These are phyloP conservation scores for Penicillium polonicum DNA, from an alignment of 2,329 filamentous ascomycete species.

Conservation along the genomic window DNA sequence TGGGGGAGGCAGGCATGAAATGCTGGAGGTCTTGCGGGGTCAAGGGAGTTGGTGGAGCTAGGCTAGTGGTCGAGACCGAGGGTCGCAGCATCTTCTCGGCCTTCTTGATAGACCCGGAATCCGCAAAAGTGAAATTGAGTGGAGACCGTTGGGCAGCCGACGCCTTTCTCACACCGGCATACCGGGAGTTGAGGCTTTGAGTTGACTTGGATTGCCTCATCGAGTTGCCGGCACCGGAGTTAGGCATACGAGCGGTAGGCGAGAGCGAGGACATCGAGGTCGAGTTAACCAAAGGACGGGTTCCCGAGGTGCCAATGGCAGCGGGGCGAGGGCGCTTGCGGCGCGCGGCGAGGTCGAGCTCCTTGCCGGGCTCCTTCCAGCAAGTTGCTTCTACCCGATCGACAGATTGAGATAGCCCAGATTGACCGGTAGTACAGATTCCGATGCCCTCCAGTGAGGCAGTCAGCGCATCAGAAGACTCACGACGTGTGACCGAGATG, in stretches of 20 bases:
- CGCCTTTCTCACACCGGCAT: constrained; percentile 48
- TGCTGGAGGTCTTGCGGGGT: constrained; percentile 45
- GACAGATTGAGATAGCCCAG: constrained; percentile 28
- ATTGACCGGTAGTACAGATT: constrained; percentile 29
- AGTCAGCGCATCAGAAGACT: constrained; percentile 37
- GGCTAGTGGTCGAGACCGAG: constrained; percentile 34
- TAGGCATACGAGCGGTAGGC: constrained; percentile 39
- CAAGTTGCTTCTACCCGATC: constrained; percentile 27
- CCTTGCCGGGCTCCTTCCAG: constrained; percentile 41
- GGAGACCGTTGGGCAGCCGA: constrained; percentile 50
- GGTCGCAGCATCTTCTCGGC: constrained; percentile 36
- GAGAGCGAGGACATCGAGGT: constrained; percentile 45
- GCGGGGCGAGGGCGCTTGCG: constrained; percentile 49
- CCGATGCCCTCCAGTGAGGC: constrained; percentile 38
- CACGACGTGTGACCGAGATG: constrained; percentile 30
- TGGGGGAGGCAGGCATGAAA: constrained; percentile 42
- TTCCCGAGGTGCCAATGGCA: constrained; percentile 45
- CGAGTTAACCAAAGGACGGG: constrained; percentile 39
- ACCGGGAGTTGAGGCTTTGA: constrained; percentile 46
- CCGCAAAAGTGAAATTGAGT: constrained; percentile 47
- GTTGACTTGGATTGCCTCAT: constrained; percentile 49
- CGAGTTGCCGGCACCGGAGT: constrained; percentile 36
- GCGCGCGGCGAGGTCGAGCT: constrained; percentile 47
- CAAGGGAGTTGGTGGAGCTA: constrained; percentile 46
- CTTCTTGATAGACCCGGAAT: constrained; percentile 41